Conservation (phyloP, 1,284 basidiomycete genomes). For the Boletellus deceptivus region DNA sequence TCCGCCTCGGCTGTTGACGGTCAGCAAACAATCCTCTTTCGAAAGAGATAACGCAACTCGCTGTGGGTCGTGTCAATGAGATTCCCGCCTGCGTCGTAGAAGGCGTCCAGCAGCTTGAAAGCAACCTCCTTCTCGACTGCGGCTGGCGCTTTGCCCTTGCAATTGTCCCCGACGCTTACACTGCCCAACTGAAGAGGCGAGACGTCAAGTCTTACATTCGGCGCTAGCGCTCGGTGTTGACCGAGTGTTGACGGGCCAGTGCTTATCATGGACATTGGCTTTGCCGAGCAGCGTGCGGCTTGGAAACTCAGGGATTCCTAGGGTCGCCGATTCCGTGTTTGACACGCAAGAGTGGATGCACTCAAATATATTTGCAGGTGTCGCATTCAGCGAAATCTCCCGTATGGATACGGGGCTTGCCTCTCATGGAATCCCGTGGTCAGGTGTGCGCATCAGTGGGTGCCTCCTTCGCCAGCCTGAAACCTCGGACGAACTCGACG, state of each 20-base stretch:
- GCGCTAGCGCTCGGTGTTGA: slow-evolving; percentile 40
- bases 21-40: neutral
- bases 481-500: too few relatives aligned
- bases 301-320: too few relatives aligned
- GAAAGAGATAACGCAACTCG: slow-evolving; percentile 32
- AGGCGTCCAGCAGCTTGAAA: slow-evolving; percentile 50
- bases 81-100: slow-evolving; percentile 36
- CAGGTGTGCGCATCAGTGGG: too few relatives aligned
- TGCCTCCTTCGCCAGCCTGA: too few relatives aligned
- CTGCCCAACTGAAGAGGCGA: slow-evolving; percentile 50
- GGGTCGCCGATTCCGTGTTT: too few relatives aligned
- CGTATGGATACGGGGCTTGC: too few relatives aligned
- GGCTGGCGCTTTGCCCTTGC: slow-evolving; percentile 33
- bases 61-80: slow-evolving; percentile 38
- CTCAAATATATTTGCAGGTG: too few relatives aligned
- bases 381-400: too few relatives aligned
- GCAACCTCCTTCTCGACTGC: slow-evolving; percentile 41
- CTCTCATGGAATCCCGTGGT: too few relatives aligned
- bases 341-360: too few relatives aligned
- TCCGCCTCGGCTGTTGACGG: slow-evolving; percentile 41
- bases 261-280: too few relatives aligned
- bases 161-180: slow-evolving; percentile 48
- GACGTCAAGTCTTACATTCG: slow-evolving; percentile 39
- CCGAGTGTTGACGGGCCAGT: slow-evolving; percentile 24
- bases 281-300: too few relatives aligned